Evolutionary conservation across 257 asterid species (phyloP).

Genomic region (Knoxia roxburghii): DNA sequence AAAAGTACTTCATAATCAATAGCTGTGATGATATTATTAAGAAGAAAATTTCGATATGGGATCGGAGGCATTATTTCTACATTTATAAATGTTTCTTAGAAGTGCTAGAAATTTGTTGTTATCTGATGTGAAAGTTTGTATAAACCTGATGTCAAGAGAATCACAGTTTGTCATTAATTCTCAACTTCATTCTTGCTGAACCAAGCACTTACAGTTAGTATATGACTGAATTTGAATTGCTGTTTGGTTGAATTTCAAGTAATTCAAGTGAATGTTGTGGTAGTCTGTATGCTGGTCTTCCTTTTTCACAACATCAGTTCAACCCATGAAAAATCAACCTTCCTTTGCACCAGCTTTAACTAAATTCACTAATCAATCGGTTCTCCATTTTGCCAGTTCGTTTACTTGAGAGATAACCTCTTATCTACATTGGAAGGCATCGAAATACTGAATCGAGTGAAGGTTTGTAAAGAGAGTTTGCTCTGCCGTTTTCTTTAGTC

Average conservation of each 20-base stretch:
- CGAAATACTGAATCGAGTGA: constrained; percentile 82
- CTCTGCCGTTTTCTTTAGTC: background rate
- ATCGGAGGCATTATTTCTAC: background rate
- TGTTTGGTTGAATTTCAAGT: background rate
- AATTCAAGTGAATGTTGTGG: background rate
- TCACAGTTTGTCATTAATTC: background rate
- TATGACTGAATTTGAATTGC: background rate
- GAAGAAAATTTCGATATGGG: background rate
- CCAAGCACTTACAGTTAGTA: background rate
- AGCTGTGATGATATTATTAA: background rate
- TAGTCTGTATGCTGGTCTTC: background rate
- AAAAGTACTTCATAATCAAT: background rate
- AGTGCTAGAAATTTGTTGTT: background rate
- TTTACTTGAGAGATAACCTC: constrained; percentile 94
- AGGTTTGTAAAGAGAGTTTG: constrained; percentile 43
- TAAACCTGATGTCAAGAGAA: background rate
- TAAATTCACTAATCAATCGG: background rate
- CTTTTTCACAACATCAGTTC: background rate
- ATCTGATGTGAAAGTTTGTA: background rate
- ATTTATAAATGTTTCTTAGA: background rate
- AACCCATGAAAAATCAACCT: background rate
- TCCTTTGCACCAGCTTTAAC: background rate
- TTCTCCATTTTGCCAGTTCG: constrained; percentile 58
- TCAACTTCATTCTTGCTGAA: background rate
- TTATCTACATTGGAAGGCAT: constrained; percentile 89